A percentile compares a stretch with the other conserved stretches of the same genome.
Evolutionary conservation across 2,329 filamentous ascomycete species (phyloP).

Genomic region (Penicillium sp.): DNA sequence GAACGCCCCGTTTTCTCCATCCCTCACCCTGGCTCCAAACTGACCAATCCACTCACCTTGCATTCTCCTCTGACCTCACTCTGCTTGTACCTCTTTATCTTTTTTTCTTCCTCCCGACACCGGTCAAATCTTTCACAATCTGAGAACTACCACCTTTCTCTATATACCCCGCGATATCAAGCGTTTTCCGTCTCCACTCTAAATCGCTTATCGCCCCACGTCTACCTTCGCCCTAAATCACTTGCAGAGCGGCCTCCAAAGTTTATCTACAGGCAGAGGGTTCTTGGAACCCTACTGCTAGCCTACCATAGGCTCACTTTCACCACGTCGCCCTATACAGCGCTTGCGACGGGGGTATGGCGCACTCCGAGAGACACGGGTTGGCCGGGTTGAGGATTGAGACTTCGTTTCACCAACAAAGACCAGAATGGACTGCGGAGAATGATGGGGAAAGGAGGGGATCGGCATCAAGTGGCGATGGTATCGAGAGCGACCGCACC

Average conservation of each 20-base stretch:
- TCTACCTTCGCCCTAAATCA: conserved; percentile 6
- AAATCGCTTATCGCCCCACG: conserved; percentile 20
- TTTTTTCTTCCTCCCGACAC: background rate
- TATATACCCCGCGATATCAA: conserved; percentile 1
- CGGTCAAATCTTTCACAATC: background rate
- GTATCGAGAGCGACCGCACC: conserved; percentile 37
- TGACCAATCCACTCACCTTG: conserved; percentile 15
- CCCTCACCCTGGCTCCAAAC: conserved; percentile 6
- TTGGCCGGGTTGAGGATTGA: conserved; percentile 38
- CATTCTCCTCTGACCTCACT: conserved; percentile 17
- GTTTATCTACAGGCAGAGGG: conserved; percentile 9
- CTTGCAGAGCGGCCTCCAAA: conserved; percentile 7
- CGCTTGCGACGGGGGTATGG: conserved; percentile 35
- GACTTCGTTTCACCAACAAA: conserved; percentile 32
- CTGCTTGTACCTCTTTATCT: conserved; percentile 7
- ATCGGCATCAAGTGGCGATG: conserved; percentile 28
- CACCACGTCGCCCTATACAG: conserved; percentile 14
- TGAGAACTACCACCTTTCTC: background rate
- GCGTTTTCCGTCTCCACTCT: conserved; percentile 15
- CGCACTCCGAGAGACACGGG: conserved; percentile 32
- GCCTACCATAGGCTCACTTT: conserved; percentile 10
- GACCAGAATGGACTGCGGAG: conserved; percentile 24
- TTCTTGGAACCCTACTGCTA: conserved; percentile 21
- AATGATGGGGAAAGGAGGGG: conserved; percentile 21
- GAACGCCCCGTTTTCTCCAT: background rate